Evolutionary conservation across 1,284 basidiomycete genomes (phyloP), one percentile per base, ranked within the genome.

Genomic region (Fomitiporia mediterranea): DNA sequence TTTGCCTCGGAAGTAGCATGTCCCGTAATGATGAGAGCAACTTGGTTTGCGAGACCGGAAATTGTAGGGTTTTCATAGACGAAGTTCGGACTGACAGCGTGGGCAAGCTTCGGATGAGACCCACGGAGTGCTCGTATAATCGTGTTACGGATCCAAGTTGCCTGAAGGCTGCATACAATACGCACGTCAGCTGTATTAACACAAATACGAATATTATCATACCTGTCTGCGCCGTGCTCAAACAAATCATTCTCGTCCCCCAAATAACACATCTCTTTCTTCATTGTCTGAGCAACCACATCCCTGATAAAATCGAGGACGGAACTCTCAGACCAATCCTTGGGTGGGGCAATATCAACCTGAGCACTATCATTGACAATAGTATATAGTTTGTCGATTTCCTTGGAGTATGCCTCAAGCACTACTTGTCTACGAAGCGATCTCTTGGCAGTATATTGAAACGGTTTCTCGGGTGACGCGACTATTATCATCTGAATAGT

Each of bases 211-310:
- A 19, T 21, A 27, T 13, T 15, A 32, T 8, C 62, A n/a, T 47
- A 75, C 75, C 74, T 76, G 59, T 77, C 75, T 53, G 72, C 72
- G 4, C 75, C 74, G 27, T 66, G 62, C 19, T 69, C 66, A 62
- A 78, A 77, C 4, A 77, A 59, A 55, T 78, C 74, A 11, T 64
- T 69, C 13, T 62, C 56, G 49, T 74, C 71, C 2, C 34, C 8
- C 17, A 61, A 47, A 6, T 11, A 4, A 28, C 15, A 21, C 11
- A 17, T 23, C 6, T 21, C 37, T 11, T 28, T 47, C 17, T 57
- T 56, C 51, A 62, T 56, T n/a, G 53, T 54, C 19, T 28, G 30
- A 30, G 51, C 53, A 13, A 65, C 53, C 11, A 65, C 49, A 7
- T 23, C 19, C 9, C 54, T 23, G 23, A 64, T 56, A 51, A 63